These are phyloP conservation scores for Daedalea quercina DNA, from an alignment of 768 basidiomycete species.

Conservation along the genomic window DNA sequence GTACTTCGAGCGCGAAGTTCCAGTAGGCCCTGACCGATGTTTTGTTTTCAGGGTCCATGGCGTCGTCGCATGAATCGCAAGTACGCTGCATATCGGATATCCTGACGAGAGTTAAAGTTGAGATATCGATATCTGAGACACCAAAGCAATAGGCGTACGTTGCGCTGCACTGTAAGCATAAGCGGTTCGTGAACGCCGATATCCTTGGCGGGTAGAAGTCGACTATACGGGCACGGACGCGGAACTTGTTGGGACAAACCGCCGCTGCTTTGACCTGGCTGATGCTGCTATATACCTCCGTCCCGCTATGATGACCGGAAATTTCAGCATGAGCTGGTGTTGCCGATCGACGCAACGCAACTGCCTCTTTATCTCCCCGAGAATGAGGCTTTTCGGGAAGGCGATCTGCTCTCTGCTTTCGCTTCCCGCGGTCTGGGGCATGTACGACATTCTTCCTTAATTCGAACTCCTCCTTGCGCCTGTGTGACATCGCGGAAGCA, in stretches of 20 bases:
- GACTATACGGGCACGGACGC: constrained; percentile 40
- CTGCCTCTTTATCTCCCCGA: too few relatives aligned
- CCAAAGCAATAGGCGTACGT: constrained; percentile 31
- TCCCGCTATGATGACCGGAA: not conserved
- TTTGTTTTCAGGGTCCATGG: constrained; percentile 37
- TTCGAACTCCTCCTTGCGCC: constrained; percentile 28
- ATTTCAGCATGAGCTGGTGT: too few relatives aligned
- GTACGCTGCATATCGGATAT: constrained; percentile 30
- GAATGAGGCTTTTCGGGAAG: not conserved
- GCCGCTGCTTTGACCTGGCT: constrained; percentile 5
- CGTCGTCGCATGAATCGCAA: constrained; percentile 48
- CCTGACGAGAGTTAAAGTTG: constrained; percentile 31
- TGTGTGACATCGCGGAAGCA: constrained; percentile 7
- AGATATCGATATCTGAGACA: not conserved
- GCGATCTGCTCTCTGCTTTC: not conserved
- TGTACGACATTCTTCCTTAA: constrained; percentile 14
- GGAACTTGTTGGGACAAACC: constrained; percentile 29
- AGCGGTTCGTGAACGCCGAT: constrained; percentile 40
- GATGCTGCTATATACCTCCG: not conserved
- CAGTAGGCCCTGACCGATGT: constrained; percentile 35
- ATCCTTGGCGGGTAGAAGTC: constrained; percentile 47
- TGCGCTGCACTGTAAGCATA: constrained; percentile 46
- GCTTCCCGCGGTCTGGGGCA: constrained; percentile 3
- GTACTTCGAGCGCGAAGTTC: constrained; percentile 41
- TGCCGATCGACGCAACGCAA: too few relatives aligned